Base-by-base conservation (phyloP, 78 protist species). In the Dictyostelium brefeldianum region DNA sequence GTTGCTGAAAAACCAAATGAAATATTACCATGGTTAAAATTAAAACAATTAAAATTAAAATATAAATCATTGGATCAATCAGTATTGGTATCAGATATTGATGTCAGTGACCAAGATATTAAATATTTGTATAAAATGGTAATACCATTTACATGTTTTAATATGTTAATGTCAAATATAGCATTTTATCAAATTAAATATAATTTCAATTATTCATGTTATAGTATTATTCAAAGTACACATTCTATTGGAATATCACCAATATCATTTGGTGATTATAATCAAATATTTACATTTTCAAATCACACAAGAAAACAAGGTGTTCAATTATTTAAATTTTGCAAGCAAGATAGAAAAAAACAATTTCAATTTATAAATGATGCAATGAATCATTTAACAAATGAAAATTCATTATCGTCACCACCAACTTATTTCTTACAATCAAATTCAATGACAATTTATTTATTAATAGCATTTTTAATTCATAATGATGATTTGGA, bases 141-240 rank as follows among this genome's bases (percentile, higher is more conserved):
- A 25, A 22, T 62, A 62, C 70, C 70, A 22, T 62, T 62, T 22
- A 25, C 70, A 62, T 62, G n/a, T 25, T 17, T 36, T 25, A 62
- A 22, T 4, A 0, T 62, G 11, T 62, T 62, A 10, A 1, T 36
- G 2, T 25, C 22, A 25, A 62, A 62, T 62, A 5, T 62, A 11
- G n/a, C 70, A 62, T 62, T 62, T 36, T 62, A 62, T 62, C 22
- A 62, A 62, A 62, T 62, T 29, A 62, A 62, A 62, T 62, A 62
- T 62, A 62, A 25, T 62, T 29, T 18, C 22, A 62, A 25, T 62
- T 62, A 62, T 62, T 25, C 70, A n/a, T 62, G 70, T 36, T 36
- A 62, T 62, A 22, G 12, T 62, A 22, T 25, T 62, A 25, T 11
- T 11, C 70, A 62, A 25, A 25, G 27, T 25, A 36, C n/a, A n/a